A percentile compares a stretch with the other conserved stretches of the same genome.
Conservation (phyloP, 23 red algal species). For the Gracilaria domingensis region DNA sequence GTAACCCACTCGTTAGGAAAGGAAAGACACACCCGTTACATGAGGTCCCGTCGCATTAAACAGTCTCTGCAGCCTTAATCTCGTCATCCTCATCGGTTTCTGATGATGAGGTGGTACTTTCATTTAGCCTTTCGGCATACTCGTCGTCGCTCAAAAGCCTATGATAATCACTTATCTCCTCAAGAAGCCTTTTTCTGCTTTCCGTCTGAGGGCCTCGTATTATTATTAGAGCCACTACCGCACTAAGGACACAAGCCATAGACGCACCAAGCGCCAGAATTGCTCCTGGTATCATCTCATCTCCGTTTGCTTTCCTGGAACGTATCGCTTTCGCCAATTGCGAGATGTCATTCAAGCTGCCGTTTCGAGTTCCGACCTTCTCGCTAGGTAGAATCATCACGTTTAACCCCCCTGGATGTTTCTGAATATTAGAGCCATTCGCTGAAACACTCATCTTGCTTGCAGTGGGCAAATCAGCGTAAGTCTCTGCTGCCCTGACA, state of each 20-base stretch:
- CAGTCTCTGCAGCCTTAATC: slow-evolving; percentile 23
- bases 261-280: slow-evolving; percentile 17
- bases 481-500: slow-evolving; percentile 6
- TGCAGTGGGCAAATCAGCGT: slow-evolving; percentile 4
- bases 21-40: no score
- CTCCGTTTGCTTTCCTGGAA: not conserved
- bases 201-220: slow-evolving; percentile 4
- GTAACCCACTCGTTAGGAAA: not conserved
- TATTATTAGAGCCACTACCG: slow-evolving; percentile 17
- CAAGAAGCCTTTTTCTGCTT: slow-evolving; percentile 14
- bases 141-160: slow-evolving; percentile 4
- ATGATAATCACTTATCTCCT: slow-evolving; percentile 10
- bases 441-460: not conserved
- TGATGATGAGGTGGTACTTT: not conserved
- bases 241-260: slow-evolving; percentile 42
- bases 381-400: not conserved
- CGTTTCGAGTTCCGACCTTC: not conserved
- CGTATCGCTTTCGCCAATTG: not conserved
- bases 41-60: not conserved
- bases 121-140: not conserved
- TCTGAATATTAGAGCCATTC: not conserved
- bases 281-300: slow-evolving; percentile 34
- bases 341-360: not conserved
- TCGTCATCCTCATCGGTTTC: slow-evolving; percentile 6
- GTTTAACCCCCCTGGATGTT: not conserved